These are phyloP conservation scores for Lotus japonicus DNA, from an alignment of 306 rosid genomes.

Conservation along the genomic window DNA sequence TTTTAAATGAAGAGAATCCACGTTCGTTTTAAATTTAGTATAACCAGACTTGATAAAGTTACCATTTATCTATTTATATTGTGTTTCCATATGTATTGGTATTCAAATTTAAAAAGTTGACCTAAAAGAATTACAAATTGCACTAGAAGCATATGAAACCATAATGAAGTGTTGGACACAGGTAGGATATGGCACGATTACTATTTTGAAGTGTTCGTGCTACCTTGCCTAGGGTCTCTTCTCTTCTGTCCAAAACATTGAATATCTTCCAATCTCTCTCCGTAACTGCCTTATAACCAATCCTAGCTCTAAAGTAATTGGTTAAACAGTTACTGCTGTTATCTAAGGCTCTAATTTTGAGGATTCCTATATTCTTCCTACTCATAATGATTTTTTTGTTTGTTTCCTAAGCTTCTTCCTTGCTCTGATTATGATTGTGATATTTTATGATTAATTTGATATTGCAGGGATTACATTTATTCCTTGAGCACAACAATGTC, in stretches of 20 bases:
- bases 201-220: no score
- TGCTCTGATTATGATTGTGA: conserved; percentile 35
- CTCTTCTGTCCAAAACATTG: not conserved
- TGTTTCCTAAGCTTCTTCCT: conserved; percentile 18
- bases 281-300: not conserved
- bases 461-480: conserved; percentile 60
- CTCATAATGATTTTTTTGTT: not conserved
- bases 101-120: no score
- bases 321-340: not conserved
- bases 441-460: conserved; percentile 20
- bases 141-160: no score
- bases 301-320: not conserved
- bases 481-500: conserved; percentile 52
- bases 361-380: conserved; percentile 1
- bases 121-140: no score
- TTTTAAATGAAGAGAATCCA: no score
- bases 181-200: no score
- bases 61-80: no score
- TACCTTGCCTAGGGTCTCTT: not conserved
- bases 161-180: no score
- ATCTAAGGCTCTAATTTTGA: not conserved
- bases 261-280: not conserved
- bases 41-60: no score
- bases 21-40: no score
- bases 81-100: no score